These are phyloP conservation scores for Cryptomeria japonica DNA, from an alignment of 75 land plant species.

Conservation along the genomic window DNA sequence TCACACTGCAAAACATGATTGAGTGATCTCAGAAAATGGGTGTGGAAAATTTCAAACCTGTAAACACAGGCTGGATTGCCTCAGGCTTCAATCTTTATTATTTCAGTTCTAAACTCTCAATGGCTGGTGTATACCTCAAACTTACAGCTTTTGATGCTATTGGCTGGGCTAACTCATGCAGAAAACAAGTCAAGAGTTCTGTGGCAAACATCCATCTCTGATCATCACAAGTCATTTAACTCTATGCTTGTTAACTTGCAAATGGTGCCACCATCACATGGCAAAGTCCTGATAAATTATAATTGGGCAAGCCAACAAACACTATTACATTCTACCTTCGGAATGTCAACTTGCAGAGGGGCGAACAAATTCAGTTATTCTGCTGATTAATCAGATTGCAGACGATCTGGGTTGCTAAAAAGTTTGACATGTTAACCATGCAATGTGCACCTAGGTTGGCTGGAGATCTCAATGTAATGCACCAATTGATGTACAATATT, in stretches of 20 bases:
- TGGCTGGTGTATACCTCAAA: not conserved
- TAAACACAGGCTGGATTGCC: not conserved
- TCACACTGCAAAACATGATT: slow-evolving; percentile 1
- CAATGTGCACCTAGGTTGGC: not conserved
- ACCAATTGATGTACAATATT: not conserved
- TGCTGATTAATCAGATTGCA: not conserved
- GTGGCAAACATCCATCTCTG: not conserved
- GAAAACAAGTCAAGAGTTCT: not conserved
- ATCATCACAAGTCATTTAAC: not conserved
- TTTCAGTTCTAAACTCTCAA: not conserved
- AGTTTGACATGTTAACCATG: slow-evolving; percentile 2
- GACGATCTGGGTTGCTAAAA: not conserved
- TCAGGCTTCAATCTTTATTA: not conserved
- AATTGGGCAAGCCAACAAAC: not conserved
- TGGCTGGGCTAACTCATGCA: not conserved
- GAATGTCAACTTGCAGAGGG: not conserved
- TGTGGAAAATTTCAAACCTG: not conserved
- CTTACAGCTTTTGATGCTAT: not conserved
- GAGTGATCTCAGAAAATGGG: not conserved
- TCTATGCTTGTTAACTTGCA: not conserved
- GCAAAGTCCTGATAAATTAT: not conserved
- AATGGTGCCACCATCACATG: not conserved
- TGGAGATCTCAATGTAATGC: not conserved
- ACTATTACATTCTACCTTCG: not conserved
- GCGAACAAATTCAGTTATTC: not conserved